Evolutionary conservation across 768 basidiomycete genomes (phyloP).

Genomic region (Arthromyces matolae): DNA sequence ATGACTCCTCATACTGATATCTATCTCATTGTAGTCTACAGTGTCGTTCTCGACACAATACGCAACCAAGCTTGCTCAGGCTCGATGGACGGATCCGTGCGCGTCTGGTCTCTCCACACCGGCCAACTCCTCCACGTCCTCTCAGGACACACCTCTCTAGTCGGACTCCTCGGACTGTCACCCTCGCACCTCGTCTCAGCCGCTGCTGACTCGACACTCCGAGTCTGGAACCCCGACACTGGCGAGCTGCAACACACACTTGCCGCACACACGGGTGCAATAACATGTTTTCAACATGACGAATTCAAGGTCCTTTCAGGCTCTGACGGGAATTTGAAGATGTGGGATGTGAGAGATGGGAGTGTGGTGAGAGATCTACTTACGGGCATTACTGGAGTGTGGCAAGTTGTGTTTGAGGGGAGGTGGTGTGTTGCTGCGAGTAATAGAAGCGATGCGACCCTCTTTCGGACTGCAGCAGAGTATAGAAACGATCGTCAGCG

Average conservation of each 20-base stretch:
- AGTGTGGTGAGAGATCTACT: slow-evolving; percentile 82
- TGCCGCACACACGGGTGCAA: slow-evolving; percentile 92
- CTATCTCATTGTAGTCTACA: slow-evolving; percentile 67
- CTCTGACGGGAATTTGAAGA: slow-evolving; percentile 93
- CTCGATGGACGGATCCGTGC: slow-evolving; percentile 97
- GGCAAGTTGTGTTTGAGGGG: slow-evolving; percentile 96
- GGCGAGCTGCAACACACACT: slow-evolving; percentile 80
- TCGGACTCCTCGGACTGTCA: slow-evolving; percentile 88
- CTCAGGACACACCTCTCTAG: slow-evolving; percentile 90
- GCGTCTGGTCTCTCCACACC: slow-evolving; percentile 85
- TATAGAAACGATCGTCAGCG: too few relatives aligned
- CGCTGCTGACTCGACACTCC: slow-evolving; percentile 92
- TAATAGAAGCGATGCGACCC: slow-evolving; percentile 71
- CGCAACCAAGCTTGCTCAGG: slow-evolving; percentile 94
- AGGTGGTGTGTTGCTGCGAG: slow-evolving; percentile 94
- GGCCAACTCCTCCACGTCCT: slow-evolving; percentile 80
- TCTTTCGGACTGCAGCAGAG: too few relatives aligned
- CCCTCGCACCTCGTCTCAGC: slow-evolving; percentile 91
- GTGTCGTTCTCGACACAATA: slow-evolving; percentile 83
- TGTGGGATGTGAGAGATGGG: slow-evolving; percentile 95
- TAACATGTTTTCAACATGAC: slow-evolving; percentile 98
- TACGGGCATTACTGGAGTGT: slow-evolving; percentile 90
- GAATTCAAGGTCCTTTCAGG: slow-evolving; percentile 96
- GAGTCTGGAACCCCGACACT: slow-evolving; percentile 89
- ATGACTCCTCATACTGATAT: not conserved